A percentile compares a stretch with the other conserved stretches of the same genome.
Conservation (phyloP, 2,329 filamentous ascomycete genomes). For the Aspergillus aculeatinus region DNA sequence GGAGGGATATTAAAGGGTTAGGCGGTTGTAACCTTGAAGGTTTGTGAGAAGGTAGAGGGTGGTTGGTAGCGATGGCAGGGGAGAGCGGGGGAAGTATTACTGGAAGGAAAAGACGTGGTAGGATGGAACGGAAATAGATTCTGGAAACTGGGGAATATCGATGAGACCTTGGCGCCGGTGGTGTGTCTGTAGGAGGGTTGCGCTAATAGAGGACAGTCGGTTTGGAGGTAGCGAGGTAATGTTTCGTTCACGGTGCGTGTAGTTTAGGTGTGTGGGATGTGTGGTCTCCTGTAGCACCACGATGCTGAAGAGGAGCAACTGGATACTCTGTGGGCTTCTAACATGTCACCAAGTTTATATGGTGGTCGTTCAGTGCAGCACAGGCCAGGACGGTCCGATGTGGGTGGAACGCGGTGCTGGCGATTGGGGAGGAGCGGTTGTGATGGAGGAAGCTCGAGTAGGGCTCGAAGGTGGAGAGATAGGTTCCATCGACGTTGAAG, state of each 20-base stretch:
- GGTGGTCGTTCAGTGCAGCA: constrained; percentile 79
- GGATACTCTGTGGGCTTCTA: constrained; percentile 18
- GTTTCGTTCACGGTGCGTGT: background rate
- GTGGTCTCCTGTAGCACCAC: background rate
- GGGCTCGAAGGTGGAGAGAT: constrained; percentile 81
- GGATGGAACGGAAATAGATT: too few species aligned
- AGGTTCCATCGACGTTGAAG: constrained; percentile 80
- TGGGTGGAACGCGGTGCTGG: constrained; percentile 89
- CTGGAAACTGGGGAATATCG: too few species aligned
- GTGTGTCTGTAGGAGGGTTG: too few species aligned
- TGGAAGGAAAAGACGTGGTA: too few species aligned
- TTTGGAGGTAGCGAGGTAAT: background rate
- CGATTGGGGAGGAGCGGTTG: constrained; percentile 76
- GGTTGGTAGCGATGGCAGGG: too few species aligned
- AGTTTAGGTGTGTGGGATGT: background rate
- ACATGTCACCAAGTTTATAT: constrained; percentile 85
- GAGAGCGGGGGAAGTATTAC: too few species aligned
- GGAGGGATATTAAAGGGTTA: background rate
- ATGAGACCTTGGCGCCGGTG: too few species aligned
- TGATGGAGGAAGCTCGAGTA: constrained; percentile 86
- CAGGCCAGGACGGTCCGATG: constrained; percentile 89
- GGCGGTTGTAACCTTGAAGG: background rate
- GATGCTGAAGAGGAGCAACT: background rate
- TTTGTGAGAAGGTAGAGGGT: too few species aligned
- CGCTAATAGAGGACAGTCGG: too few species aligned